These are phyloP conservation scores for Jatropha multifida DNA, from an alignment of 441 rosid genomes.

Conservation along the genomic window DNA sequence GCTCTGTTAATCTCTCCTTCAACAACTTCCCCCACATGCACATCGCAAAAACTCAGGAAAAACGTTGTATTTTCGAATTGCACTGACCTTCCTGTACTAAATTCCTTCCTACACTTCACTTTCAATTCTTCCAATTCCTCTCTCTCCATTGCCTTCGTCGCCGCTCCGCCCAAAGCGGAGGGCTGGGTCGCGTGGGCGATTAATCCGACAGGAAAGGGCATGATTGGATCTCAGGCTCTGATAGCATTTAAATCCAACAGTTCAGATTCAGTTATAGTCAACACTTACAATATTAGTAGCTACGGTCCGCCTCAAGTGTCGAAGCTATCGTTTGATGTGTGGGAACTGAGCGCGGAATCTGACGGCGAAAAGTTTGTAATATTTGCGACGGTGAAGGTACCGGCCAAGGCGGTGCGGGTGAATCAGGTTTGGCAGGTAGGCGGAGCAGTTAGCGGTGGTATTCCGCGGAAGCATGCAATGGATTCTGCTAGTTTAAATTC, in stretches of 20 bases:
- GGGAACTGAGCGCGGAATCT: conserved; percentile 42
- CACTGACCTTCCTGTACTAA: conserved; percentile 47
- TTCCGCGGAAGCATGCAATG: conserved; percentile 41
- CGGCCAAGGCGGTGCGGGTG: conserved; percentile 34
- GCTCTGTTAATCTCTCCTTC: conserved; percentile 40
- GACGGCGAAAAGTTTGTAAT: conserved; percentile 31
- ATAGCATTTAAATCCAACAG: conserved; percentile 45
- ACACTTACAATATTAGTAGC: conserved; percentile 44
- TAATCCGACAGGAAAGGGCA: conserved; percentile 49
- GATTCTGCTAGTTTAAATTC: conserved; percentile 30
- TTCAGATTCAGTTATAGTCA: conserved; percentile 23
- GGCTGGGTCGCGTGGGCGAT: conserved; percentile 82
- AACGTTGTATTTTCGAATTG: conserved; percentile 36
- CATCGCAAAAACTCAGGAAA: conserved; percentile 34
- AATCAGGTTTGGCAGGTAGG: conserved; percentile 87
- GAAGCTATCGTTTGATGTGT: conserved; percentile 42
- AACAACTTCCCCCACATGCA: conserved; percentile 38
- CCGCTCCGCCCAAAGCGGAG: conserved; percentile 36
- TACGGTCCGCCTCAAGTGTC: conserved; percentile 19
- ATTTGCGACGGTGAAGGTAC: conserved; percentile 49
- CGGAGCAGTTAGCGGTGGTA: conserved; percentile 26
- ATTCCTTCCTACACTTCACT: conserved; percentile 56
- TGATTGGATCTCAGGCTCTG: conserved; percentile 65
- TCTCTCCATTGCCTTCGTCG: conserved; percentile 62
- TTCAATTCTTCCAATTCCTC: conserved; percentile 57